Conservation (phyloP, 441 rosid species). For the Jatropha multifida region DNA sequence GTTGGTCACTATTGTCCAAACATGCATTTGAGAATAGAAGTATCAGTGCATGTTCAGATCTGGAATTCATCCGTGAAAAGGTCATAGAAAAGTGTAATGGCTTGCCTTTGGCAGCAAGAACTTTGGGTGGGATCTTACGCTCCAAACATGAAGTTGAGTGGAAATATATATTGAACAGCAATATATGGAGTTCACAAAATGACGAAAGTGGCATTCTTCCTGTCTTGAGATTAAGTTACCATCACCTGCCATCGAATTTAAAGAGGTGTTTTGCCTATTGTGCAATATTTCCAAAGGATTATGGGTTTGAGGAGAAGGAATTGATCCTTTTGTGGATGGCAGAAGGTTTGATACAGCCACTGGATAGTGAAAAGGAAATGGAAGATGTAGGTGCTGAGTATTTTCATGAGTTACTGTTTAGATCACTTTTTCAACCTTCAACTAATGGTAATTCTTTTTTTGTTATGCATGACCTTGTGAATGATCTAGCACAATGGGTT, state of each 20-base stretch:
- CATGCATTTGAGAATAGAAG: conserved; percentile 24
- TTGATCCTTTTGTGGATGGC: conserved; percentile 34
- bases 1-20: conserved; percentile 22
- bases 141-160: conserved; percentile 23
- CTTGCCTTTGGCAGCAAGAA: conserved; percentile 33
- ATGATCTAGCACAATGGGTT: conserved; percentile 32
- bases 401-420: conserved; percentile 23
- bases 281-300: conserved; percentile 30
- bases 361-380: conserved; percentile 1
- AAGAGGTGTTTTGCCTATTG: conserved; percentile 40
- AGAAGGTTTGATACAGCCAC: conserved; percentile 30
- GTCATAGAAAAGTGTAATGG: conserved; percentile 36
- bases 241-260: conserved; percentile 34
- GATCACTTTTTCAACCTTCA: not conserved
- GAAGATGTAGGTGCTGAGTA: conserved; percentile 29
- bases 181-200: conserved; percentile 28
- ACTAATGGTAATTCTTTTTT: not conserved
- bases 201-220: conserved; percentile 19
- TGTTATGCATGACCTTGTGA: conserved; percentile 33
- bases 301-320: conserved; percentile 23
- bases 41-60: not conserved
- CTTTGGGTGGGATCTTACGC: conserved; percentile 30
- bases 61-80: conserved; percentile 21
- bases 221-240: conserved; percentile 33
- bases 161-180: conserved; percentile 28